These are phyloP conservation scores for Metarhizium robertsii DNA, from an alignment of 2,329 filamentous ascomycete species.

Conservation along the genomic window DNA sequence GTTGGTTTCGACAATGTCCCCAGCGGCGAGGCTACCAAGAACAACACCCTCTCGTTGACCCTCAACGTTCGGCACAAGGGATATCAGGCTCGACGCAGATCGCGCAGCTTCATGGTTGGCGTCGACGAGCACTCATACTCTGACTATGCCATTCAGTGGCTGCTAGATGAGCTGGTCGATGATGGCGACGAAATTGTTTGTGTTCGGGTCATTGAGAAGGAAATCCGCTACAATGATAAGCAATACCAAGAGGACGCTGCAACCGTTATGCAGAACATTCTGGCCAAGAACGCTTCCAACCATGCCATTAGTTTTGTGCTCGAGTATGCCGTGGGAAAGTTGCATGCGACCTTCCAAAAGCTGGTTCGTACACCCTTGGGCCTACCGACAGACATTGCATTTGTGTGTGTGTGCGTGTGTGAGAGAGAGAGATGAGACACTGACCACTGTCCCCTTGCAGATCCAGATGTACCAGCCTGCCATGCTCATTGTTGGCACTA, in stretches of 20 bases:
- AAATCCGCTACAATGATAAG: conserved; percentile 59
- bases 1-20: conserved; percentile 53
- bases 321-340: conserved; percentile 81
- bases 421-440: neutral
- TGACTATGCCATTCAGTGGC: conserved; percentile 85
- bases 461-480: conserved; percentile 88
- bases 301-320: conserved; percentile 78
- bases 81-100: conserved; percentile 71
- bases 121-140: conserved; percentile 89
- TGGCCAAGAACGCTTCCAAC: conserved; percentile 68
- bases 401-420: neutral
- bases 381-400: too few relatives aligned
- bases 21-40: conserved; percentile 47
- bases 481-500: conserved; percentile 83
- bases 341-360: conserved; percentile 83
- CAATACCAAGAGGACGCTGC: conserved; percentile 70
- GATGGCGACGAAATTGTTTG: conserved; percentile 92
- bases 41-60: conserved; percentile 61
- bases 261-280: conserved; percentile 63
- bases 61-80: conserved; percentile 79
- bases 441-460: conserved; percentile 31
- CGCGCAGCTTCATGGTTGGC: conserved; percentile 82
- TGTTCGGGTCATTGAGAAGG: conserved; percentile 78
- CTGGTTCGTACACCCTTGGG: conserved; percentile 49
- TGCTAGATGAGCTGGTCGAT: conserved; percentile 84